Base-by-base conservation (phyloP, 140 eudicot species). In the Anethum foeniculum region DNA sequence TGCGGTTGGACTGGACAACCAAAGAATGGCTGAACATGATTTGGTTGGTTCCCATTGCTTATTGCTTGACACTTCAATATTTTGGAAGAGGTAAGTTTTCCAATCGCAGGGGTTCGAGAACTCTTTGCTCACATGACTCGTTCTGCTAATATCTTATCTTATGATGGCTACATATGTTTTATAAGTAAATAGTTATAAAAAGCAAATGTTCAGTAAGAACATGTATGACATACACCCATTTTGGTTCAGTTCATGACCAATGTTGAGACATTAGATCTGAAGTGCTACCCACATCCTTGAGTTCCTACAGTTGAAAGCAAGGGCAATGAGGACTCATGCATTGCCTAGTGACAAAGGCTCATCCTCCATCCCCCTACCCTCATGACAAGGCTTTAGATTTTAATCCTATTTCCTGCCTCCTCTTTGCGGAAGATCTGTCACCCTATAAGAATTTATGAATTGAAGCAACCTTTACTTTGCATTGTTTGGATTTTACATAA, bases 61-160 rank as follows among this genome's bases (percentile, higher is more conserved):
- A 64, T 90, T 87, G 87, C 91, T 95, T 36, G 96, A 92, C 85
- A 92, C 96, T 41, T 89, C 97, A 74, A 90, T 95, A 52, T 92
- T 95, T 81, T 81, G 68, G 80, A 95, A 80, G 86, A 92, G 99
- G 99, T 95, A 86, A 86, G 23, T 67, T 38, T 39, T 7, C 44
- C 54, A 32, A 27, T n/a, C 7, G 39, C n/a, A 58, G 34, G 44
- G 47, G 14, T 23, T 75, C 48, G 25, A 75, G 39, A n/a, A 34
- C 6, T 13, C 25, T 71, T 44, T 71, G 77, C 44, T 71, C 51
- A 15, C 12, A 38, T 71, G 39, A 49, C 10, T 60, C 28, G 0
- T 41, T 73, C 5, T 74, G 32, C 48, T 67, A 14, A 27, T 67
- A 30, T 3, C 30, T n/a, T 60, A 60, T 60, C 14, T 71, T 71